Evolutionary conservation across 176 grass and related monocot genomes (phyloP).

Genomic region (Microstegium vimineum): DNA sequence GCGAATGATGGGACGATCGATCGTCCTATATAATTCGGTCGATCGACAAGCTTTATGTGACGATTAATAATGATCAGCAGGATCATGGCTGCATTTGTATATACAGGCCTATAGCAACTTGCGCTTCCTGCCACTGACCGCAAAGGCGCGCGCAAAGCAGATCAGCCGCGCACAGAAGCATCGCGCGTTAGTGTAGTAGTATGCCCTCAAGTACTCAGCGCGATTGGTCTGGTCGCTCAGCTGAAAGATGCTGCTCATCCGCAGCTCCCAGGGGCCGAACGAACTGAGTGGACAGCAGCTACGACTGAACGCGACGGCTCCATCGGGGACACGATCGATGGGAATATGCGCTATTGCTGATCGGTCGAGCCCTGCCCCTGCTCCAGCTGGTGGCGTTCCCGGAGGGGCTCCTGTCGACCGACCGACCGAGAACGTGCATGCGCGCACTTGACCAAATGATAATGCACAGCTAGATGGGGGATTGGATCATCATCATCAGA

Average conservation of each 20-base stretch:
- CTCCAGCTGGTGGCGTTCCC: not conserved
- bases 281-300: not conserved
- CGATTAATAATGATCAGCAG: not conserved
- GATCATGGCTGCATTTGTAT: constrained; percentile 6
- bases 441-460: not conserved
- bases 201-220: too few species aligned
- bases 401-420: not conserved
- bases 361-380: not conserved
- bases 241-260: not conserved
- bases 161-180: constrained; percentile 19
- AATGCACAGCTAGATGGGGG: not conserved
- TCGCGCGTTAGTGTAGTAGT: not conserved
- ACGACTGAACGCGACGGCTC: constrained; percentile 18
- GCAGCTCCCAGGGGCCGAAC: not conserved
- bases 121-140: constrained; percentile 1
- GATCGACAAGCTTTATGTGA: not conserved
- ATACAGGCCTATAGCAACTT: constrained; percentile 31
- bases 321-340: not conserved
- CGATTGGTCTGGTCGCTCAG: not conserved
- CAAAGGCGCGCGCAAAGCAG: too few species aligned
- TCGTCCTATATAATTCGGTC: not conserved
- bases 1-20: not conserved
- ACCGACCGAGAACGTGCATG: not conserved
- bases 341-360: not conserved
- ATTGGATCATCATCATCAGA: not conserved